Evolutionary conservation across 192 early-diverging fungal species (phyloP).

Genomic region (Podila verticillata): DNA sequence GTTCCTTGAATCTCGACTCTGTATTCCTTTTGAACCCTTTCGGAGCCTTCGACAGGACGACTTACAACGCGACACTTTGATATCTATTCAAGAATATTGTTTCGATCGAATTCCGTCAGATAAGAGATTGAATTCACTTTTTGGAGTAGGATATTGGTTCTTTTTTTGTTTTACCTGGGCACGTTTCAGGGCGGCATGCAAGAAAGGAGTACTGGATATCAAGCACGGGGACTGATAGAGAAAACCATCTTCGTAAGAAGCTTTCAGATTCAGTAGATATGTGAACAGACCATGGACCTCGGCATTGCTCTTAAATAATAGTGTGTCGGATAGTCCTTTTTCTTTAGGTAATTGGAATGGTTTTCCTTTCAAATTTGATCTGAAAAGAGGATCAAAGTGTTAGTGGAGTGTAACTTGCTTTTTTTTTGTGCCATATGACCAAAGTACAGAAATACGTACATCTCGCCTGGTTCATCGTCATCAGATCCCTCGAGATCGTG

Average conservation of each 20-base stretch:
- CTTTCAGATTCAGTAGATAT: constrained; percentile 27
- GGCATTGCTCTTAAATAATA: constrained; percentile 17
- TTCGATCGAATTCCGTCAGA: too few species aligned
- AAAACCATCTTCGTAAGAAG: constrained; percentile 35
- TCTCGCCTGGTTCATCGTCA: constrained; percentile 8
- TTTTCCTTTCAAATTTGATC: too few species aligned
- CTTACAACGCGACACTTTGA: constrained; percentile 36
- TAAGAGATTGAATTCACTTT: too few species aligned
- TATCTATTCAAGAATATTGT: constrained; percentile 2
- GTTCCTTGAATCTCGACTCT: constrained; percentile 36
- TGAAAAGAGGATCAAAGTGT: too few species aligned
- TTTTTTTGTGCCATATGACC: background rate
- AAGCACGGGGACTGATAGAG: constrained; percentile 34
- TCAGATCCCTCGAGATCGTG: constrained; percentile 27
- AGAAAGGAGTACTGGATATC: constrained; percentile 26
- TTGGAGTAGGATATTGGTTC: background rate
- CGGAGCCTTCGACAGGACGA: constrained; percentile 17
- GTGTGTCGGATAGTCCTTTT: constrained; percentile 19
- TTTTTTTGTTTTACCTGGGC: constrained; percentile 18
- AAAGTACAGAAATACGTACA: background rate
- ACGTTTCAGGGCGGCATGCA: constrained; percentile 30
- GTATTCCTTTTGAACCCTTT: constrained; percentile 33
- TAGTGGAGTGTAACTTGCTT: too few species aligned
- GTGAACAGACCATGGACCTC: constrained; percentile 38
- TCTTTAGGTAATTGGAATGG: background rate